These are phyloP conservation scores for Fusarium circinatum DNA, from an alignment of 2,329 filamentous ascomycete species.

Conservation along the genomic window DNA sequence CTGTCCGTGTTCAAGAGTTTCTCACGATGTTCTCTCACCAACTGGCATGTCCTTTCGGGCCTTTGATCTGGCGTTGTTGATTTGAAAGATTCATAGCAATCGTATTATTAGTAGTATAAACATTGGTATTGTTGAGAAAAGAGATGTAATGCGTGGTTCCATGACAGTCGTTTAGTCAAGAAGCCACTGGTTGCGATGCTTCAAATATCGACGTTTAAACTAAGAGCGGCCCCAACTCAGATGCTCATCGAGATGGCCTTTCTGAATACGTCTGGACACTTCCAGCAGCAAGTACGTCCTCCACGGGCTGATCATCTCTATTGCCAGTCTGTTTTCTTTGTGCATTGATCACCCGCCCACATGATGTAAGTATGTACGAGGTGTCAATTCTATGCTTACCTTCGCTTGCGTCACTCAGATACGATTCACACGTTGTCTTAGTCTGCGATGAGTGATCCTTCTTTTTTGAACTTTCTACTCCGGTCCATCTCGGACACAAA, in stretches of 20 bases:
- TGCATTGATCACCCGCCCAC: not conserved
- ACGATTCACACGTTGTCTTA: not conserved
- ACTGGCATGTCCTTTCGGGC: not conserved
- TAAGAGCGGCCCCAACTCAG: not conserved
- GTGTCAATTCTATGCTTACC: not conserved
- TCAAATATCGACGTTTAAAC: not conserved
- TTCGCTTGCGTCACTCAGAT: not conserved
- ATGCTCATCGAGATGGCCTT: not conserved
- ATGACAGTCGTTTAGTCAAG: not conserved
- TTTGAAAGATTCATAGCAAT: not conserved
- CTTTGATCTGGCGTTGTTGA: not conserved
- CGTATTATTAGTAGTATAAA: not conserved
- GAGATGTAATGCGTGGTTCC: not conserved
- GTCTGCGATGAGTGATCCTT: not conserved
- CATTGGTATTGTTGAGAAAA: not conserved
- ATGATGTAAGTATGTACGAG: not conserved
- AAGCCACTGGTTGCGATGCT: not conserved
- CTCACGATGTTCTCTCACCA: no score
- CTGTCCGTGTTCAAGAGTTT: no score
- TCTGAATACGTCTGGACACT: not conserved
- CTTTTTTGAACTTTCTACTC: not conserved
- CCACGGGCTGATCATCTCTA: not conserved
- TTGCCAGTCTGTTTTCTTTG: not conserved
- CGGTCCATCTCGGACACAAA: not conserved
- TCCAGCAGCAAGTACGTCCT: not conserved